Evolutionary conservation across 257 asterid species (phyloP).

Genomic region (Marsdenia floribunda): DNA sequence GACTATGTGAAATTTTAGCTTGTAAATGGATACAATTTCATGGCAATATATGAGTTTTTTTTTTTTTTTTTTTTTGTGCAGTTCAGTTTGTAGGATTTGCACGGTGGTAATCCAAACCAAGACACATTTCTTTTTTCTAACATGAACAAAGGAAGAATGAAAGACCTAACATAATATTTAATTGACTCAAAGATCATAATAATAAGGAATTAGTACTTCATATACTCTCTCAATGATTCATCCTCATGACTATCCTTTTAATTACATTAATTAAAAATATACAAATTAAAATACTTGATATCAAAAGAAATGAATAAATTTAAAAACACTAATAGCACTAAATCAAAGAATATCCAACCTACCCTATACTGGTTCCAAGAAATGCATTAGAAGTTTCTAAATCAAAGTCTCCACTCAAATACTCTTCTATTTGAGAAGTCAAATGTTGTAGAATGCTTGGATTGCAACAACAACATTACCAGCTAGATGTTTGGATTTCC

Average conservation of each 20-base stretch:
- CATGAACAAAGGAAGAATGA: background rate
- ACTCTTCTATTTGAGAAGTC: constrained; percentile 36
- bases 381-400: constrained; percentile 45
- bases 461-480: constrained; percentile 41
- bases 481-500: constrained; percentile 31
- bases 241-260: background rate
- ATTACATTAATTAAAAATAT: background rate
- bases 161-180: background rate
- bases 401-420: constrained; percentile 54
- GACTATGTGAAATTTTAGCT: too few species aligned
- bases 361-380: constrained; percentile 44
- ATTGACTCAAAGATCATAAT: background rate
- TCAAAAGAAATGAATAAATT: background rate
- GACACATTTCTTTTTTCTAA: too few species aligned
- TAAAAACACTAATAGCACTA: background rate
- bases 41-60: too few species aligned
- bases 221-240: background rate
- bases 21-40: too few species aligned
- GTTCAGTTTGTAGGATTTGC: too few species aligned
- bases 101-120: too few species aligned
- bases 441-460: constrained; percentile 32
- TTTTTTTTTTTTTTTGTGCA: too few species aligned
- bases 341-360: constrained; percentile 11
- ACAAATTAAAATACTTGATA: background rate
- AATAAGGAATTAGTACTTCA: background rate